These are phyloP conservation scores for Acanthamoeba quina DNA, from an alignment of 208 protist species.

Conservation along the genomic window DNA sequence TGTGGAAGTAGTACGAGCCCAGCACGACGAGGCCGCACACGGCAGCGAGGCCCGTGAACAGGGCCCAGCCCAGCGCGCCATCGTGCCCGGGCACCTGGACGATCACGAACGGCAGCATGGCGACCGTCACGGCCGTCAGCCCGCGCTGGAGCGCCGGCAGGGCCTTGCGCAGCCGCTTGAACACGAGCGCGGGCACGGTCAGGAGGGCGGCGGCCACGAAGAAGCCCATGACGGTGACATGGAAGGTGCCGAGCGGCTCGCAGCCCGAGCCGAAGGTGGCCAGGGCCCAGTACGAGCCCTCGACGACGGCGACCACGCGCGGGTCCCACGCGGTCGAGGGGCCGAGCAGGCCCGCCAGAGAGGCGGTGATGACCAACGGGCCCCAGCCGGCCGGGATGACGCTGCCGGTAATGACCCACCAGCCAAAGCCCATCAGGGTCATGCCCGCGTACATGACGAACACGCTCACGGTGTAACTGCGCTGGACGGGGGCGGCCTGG, in stretches of 20 bases:
- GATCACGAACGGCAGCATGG: conserved; percentile 35
- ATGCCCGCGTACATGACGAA: neutral
- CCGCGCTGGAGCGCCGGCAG: neutral
- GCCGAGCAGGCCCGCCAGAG: neutral
- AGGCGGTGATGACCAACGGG: neutral
- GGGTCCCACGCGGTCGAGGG: neutral
- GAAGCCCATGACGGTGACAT: neutral
- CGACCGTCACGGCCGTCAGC: neutral
- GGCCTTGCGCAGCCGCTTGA: neutral
- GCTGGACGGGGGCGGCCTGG: neutral
- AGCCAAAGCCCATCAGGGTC: neutral
- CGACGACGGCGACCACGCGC: conserved; percentile 28
- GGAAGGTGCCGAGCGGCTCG: neutral
- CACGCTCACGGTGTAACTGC: neutral
- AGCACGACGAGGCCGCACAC: neutral
- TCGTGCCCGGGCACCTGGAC: conserved; percentile 8
- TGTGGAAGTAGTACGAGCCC: conserved; percentile 13
- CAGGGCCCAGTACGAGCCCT: conserved; percentile 32
- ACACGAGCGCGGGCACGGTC: neutral
- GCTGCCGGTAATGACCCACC: conserved; percentile 45
- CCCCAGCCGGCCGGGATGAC: conserved; percentile 18
- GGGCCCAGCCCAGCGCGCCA: neutral
- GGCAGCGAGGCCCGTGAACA: conserved; percentile 18
- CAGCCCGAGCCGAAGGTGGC: conserved; percentile 11
- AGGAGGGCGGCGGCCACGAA: neutral